Percentiles rank a stretch among this genome's conserved stretches.
These are phyloP conservation scores for Boeremia lycopersici DNA, from an alignment of 2,329 filamentous ascomycete species.

Conservation along the genomic window DNA sequence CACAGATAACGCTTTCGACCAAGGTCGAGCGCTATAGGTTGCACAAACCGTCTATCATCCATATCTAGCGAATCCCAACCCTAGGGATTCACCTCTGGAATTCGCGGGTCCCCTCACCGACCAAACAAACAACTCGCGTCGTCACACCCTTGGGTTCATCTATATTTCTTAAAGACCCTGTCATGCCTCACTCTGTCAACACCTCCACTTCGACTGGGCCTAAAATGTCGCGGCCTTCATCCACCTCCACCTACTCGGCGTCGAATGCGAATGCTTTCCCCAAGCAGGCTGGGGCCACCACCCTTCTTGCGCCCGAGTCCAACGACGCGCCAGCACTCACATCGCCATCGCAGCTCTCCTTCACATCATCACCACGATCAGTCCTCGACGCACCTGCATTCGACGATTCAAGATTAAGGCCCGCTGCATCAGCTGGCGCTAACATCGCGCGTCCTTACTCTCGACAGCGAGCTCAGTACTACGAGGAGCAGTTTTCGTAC, in stretches of 20 bases:
- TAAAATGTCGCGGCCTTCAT: conserved; percentile 46
- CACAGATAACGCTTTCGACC: conserved; percentile 18
- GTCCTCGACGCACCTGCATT: conserved; percentile 24
- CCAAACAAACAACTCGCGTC: conserved; percentile 25
- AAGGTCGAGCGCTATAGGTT: conserved; percentile 24
- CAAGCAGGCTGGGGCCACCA: conserved; percentile 40
- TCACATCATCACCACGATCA: conserved; percentile 42
- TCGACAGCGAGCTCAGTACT: conserved; percentile 46
- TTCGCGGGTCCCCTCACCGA: conserved; percentile 31
- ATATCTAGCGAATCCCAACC: conserved; percentile 33
- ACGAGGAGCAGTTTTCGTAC: conserved; percentile 48
- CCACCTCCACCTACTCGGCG: conserved; percentile 41
- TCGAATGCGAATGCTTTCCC: conserved; percentile 39
- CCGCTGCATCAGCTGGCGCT: conserved; percentile 17
- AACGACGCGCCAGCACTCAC: conserved; percentile 40
- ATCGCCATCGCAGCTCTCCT: conserved; percentile 47
- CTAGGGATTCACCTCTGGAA: conserved; percentile 26
- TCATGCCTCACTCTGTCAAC: conserved; percentile 47
- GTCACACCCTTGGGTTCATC: conserved; percentile 15
- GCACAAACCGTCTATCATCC: conserved; percentile 30
- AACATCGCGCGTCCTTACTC: conserved; percentile 22
- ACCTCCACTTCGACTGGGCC: conserved; percentile 39
- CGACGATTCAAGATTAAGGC: conserved; percentile 19
- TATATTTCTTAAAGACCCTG: conserved; percentile 17
- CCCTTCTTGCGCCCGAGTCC: conserved; percentile 34